Percentiles rank a stretch among this genome's conserved stretches.
Evolutionary conservation across 805 yeast genomes (phyloP).

Genomic region (Pichia eremophila): DNA sequence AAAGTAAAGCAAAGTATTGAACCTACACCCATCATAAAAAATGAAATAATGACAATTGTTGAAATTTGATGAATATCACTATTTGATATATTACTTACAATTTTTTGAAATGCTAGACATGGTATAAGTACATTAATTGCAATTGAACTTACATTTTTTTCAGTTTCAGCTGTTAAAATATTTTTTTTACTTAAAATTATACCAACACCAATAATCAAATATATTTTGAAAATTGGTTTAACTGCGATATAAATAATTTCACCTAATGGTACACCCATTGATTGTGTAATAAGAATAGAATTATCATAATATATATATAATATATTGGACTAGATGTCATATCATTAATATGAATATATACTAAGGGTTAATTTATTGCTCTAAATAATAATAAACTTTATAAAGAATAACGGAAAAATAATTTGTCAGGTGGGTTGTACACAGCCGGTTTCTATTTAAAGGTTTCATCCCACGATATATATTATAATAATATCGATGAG

Average conservation of each 20-base stretch:
- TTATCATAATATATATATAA: too few species aligned
- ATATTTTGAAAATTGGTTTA: slow-evolving; percentile 77
- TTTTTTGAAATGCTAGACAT: slow-evolving; percentile 63
- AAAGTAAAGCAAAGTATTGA: slow-evolving; percentile 15
- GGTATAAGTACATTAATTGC: slow-evolving; percentile 66
- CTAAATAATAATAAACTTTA: too few species aligned
- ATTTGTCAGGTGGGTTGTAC: too few species aligned
- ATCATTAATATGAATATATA: too few species aligned
- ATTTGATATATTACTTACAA: slow-evolving; percentile 56
- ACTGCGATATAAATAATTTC: slow-evolving; percentile 66
- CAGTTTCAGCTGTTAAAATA: slow-evolving; percentile 55
- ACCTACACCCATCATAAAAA: slow-evolving; percentile 28
- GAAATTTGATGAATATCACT: slow-evolving; percentile 65
- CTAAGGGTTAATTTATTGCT: too few species aligned
- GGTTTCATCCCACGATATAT: too few species aligned
- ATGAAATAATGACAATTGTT: slow-evolving; percentile 42
- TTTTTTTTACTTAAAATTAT: slow-evolving; percentile 51
- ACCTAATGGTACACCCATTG: slow-evolving; percentile 33
- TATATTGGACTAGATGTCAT: too few species aligned
- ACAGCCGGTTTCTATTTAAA: too few species aligned
- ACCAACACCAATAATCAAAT: slow-evolving; percentile 62
- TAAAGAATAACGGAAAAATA: too few species aligned
- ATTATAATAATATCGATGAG: too few species aligned
- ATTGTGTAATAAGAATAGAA: too few species aligned
- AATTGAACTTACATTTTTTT: slow-evolving; percentile 60